Evolutionary conservation across 768 basidiomycete genomes (phyloP).

Genomic region (Epithele typhae): DNA sequence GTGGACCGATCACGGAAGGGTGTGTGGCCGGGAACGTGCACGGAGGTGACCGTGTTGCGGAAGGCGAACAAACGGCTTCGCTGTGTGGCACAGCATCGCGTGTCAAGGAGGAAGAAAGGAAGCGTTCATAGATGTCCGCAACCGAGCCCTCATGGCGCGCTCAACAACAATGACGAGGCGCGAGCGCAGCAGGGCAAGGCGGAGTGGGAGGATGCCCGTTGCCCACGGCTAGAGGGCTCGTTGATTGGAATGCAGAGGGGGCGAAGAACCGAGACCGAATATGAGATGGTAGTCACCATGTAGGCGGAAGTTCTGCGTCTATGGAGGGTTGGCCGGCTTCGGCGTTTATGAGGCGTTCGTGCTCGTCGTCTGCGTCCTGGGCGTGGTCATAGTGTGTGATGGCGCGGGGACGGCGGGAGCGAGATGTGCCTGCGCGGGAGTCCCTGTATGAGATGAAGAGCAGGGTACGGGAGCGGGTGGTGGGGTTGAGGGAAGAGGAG

Average conservation of each 20-base stretch:
- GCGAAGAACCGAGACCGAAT: constrained; percentile 8
- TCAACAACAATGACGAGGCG: no score
- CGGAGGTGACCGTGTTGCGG: no score
- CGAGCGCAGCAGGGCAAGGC: constrained; percentile 12
- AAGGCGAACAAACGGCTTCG: no score
- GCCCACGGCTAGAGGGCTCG: no score
- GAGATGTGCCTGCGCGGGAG: constrained; percentile 52
- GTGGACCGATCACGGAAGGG: no score
- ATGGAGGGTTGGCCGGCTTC: constrained; percentile 48
- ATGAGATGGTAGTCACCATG: constrained; percentile 58
- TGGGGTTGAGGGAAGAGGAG: constrained; percentile 34
- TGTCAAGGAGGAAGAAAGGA: no score
- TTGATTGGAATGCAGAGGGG: constrained; percentile 3
- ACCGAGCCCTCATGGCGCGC: no score
- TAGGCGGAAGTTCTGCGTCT: constrained; percentile 68
- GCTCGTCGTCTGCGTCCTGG: constrained; percentile 52
- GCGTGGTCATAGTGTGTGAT: constrained; percentile 44
- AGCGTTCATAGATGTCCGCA: no score
- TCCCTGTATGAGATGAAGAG: constrained; percentile 94
- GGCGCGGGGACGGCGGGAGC: constrained; percentile 29
- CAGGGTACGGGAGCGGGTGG: constrained; percentile 83
- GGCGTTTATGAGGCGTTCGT: constrained; percentile 57
- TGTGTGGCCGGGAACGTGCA: no score
- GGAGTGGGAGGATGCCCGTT: constrained; percentile 1
- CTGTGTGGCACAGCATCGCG: no score